Base-by-base conservation (phyloP, 805 yeast species). In the Candida coleopterorum region DNA sequence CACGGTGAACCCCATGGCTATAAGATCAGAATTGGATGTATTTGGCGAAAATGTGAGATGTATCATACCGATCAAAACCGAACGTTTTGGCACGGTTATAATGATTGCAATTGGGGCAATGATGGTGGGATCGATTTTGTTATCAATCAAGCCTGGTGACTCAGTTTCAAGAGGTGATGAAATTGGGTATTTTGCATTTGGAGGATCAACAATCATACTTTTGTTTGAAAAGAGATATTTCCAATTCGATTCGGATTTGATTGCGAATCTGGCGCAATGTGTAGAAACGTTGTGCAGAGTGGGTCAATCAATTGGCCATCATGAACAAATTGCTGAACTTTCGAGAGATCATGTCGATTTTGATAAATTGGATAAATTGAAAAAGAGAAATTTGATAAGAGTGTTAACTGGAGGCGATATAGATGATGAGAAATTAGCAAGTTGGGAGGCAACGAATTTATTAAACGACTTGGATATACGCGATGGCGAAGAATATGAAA, bases 1-100 rank as follows among this genome's bases (percentile, higher is more conserved):
- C 55, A 90, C 97, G 0, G 98, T 90, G 14, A 90, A 90, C 52
- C 97, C 97, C 1, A 90, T 90, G 97, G 97, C 97, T 0, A 75
- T 93, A 23, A 62, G 97, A 39, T 84, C 95, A 2, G 75, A 77
- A 9, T 61, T 90, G 38, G 97, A 90, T 56, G 97, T 90, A 1
- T 93, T 77, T 60, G 96, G 97, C 7, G 97, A 89, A 49, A 90
- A 90, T 50, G 79, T 85, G 1, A 70, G 97, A 26, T 80, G 81
- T 4, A 62, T 88, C 2, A 69, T 89, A 2, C 88, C 95, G 0
- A 79, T 90, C 15, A 76, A 83, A 21, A 77, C 95, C 1, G 68
- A 72, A 22, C 64, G 73, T n/a, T 89, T 86, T 55, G 97, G 97
- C 0, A 70, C 74, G 0, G 83, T 90, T 14, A 64, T 84, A 43